Evolutionary conservation across 2,329 filamentous ascomycete genomes (phyloP), one percentile per base, ranked within the genome.

Genomic region (Alternaria sp.): DNA sequence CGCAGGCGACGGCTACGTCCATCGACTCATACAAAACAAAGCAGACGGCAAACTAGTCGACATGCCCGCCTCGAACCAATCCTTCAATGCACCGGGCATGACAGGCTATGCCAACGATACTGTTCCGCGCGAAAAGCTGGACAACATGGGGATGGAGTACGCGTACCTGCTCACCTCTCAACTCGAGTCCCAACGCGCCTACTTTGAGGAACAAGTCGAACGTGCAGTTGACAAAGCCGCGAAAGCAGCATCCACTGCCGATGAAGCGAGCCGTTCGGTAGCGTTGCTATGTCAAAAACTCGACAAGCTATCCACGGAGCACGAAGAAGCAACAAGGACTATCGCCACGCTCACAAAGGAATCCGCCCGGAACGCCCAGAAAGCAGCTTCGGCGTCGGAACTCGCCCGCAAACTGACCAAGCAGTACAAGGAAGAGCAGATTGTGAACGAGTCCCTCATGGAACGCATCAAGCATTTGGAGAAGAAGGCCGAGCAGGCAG

Each of bases 11-110:
- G 91, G 90, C 72, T 99, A 97, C 84, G 95, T 98, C 48, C 95
- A 99, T 78, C 89, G 95, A 9, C 86, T 98, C 51, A 96, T 99
- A 55, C 90, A 96, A 65, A 92, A 93, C 72, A 97, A 97, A 80
- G 89, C 92, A 9, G 93, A 97, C 75, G 92, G 92, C 24, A 97
- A 97, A 77, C 84, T 97, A 3, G 90, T 97, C 17, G 94, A 98
- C 76, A 83, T 97, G n/a, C 92, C 93, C 0, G 84, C 85, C 2
- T 74, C 75, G 0, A 73, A 74, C 33, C 66, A 69, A 33, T 55
- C 64, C 5, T 67, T 64, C 9, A 60, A 57, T 26, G 60, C 56
- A 17, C 69, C 63, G 42, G 74, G 67, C 54, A 83, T 68, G 83
- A 85, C 62, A 0, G 77, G 75, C 40, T 76, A 82, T 61, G 77